Evolutionary conservation across 371 early-diverging fungal genomes (phyloP).

Genomic region (Saksenaea oblongispora): DNA sequence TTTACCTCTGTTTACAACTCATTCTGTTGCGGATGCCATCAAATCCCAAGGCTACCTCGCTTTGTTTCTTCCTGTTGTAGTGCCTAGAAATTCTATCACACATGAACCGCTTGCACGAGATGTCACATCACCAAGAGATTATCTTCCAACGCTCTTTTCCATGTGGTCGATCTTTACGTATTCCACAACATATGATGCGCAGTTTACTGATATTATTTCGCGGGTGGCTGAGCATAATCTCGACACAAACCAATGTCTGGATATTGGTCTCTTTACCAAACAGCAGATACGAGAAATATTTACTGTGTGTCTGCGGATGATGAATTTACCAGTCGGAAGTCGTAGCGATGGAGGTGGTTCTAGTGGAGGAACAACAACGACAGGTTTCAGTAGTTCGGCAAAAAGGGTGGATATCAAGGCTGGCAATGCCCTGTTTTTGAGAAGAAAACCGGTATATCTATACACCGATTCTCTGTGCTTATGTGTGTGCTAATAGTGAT

Average conservation of each 20-base stretch:
- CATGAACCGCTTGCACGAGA: constrained; percentile 18
- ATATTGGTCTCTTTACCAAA: constrained; percentile 63
- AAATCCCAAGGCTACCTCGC: constrained; percentile 60
- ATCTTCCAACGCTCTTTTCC: constrained; percentile 80
- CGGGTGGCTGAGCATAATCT: constrained; percentile 69
- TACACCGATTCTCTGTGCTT: constrained; percentile 15
- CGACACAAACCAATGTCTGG: constrained; percentile 11
- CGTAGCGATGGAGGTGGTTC: constrained; percentile 45
- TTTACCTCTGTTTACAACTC: constrained; percentile 64
- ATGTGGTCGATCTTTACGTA: constrained; percentile 74
- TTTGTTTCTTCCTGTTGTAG: constrained; percentile 60
- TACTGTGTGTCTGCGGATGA: constrained; percentile 66
- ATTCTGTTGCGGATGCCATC: constrained; percentile 53
- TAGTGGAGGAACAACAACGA: constrained; percentile 28
- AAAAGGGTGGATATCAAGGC: constrained; percentile 42
- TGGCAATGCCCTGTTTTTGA: constrained; percentile 43
- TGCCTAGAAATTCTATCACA: constrained; percentile 36
- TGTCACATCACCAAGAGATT: constrained; percentile 53
- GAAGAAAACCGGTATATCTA: constrained; percentile 37
- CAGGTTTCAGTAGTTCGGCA: constrained; percentile 37
- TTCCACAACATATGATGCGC: constrained; percentile 60
- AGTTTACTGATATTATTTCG: constrained; percentile 68
- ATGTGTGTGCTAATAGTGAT: background rate
- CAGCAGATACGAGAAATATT: constrained; percentile 70
- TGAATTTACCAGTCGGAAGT: constrained; percentile 81